phyloP scores from a whole-genome alignment of 2,329 filamentous ascomycete genomes.

The Clonostachys rhizophaga region DNA sequence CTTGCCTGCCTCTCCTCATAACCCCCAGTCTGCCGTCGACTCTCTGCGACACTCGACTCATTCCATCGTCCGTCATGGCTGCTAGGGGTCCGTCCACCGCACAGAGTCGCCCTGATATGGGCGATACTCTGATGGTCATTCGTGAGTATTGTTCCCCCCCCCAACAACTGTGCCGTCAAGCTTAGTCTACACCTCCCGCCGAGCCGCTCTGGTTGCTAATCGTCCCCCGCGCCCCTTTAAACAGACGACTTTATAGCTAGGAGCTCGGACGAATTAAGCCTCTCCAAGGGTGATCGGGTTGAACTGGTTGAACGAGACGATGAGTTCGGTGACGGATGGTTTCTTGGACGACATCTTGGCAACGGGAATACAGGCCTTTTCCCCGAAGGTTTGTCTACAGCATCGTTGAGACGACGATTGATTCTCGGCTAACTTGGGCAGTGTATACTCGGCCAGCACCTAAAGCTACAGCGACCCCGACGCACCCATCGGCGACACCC shows the following conservation, averaged over 20 bases:
- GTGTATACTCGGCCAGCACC: constrained; percentile 59
- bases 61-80: constrained; percentile 22
- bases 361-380: constrained; percentile 76
- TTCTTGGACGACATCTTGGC: constrained; percentile 67
- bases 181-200: neutral
- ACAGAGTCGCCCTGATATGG: constrained; percentile 49
- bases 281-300: constrained; percentile 79
- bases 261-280: constrained; percentile 86
- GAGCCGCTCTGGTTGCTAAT: neutral
- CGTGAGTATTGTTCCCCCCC: constrained; percentile 44
- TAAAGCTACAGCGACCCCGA: constrained; percentile 24
- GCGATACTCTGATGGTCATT: constrained; percentile 66
- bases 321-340: constrained; percentile 87
- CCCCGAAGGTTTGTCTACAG: constrained; percentile 62
- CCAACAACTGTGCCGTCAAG: constrained; percentile 1
- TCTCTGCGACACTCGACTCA: neutral
- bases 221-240: neutral
- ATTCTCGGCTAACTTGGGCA: constrained; percentile 21
- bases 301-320: constrained; percentile 82
- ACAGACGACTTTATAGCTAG: constrained; percentile 88
- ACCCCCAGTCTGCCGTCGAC: neutral
- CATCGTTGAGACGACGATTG: neutral
- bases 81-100: constrained; percentile 32
- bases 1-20: neutral
- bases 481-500: constrained; percentile 3